phyloP scores from a whole-genome alignment of 768 basidiomycete genomes.

The Polyporus arcularius region DNA sequence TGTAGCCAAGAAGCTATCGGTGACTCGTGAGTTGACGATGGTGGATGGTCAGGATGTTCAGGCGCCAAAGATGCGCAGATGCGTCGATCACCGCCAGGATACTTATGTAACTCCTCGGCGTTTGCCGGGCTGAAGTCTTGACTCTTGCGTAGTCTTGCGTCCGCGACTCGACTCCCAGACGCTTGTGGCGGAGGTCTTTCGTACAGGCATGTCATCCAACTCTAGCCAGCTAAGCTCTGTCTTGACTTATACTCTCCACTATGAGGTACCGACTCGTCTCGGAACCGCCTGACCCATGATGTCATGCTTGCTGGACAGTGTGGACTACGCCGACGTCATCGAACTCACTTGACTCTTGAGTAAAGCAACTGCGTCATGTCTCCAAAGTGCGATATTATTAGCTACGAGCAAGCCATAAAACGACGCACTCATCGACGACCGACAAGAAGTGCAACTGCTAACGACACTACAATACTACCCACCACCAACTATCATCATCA shows the following conservation, averaged over 20 bases:
- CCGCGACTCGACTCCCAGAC: too few species aligned
- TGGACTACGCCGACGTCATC: conserved; percentile 9
- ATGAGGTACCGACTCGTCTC: too few species aligned
- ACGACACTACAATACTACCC: too few species aligned
- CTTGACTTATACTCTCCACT: too few species aligned
- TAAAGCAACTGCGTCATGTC: conserved; percentile 7
- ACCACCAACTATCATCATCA: not conserved
- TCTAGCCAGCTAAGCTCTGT: too few species aligned
- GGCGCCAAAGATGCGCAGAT: not conserved
- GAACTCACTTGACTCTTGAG: not conserved
- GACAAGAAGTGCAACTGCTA: too few species aligned
- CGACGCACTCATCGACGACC: too few species aligned
- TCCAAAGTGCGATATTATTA: conserved; percentile 5
- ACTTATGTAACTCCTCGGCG: not conserved
- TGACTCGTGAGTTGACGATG: not conserved
- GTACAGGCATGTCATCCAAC: too few species aligned
- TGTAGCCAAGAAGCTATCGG: not conserved
- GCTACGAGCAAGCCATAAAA: not conserved
- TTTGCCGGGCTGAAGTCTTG: too few species aligned
- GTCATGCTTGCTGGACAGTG: conserved; percentile 5
- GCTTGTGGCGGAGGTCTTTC: too few species aligned
- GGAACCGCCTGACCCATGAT: not conserved
- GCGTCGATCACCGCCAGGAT: not conserved
- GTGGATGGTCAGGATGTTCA: not conserved
- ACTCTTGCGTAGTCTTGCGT: too few species aligned